phyloP scores from a whole-genome alignment of 2,329 filamentous ascomycete genomes.

The Monilinia vaccinii-corymbosi region DNA sequence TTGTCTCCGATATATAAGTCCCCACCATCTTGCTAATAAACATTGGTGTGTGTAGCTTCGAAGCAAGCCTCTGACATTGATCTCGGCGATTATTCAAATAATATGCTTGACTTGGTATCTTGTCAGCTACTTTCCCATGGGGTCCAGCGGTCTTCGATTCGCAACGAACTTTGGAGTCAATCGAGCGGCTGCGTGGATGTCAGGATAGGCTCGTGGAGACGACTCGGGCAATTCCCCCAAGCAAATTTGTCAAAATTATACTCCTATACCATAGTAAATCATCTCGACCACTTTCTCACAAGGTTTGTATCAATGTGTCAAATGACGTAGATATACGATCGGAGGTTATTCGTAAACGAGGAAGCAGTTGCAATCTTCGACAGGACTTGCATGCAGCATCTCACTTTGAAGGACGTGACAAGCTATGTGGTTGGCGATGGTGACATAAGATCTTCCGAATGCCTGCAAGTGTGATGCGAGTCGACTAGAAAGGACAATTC shows the following conservation, averaged over 20 bases:
- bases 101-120: constrained; percentile 84
- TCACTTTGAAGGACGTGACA: neutral
- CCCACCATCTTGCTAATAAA: constrained; percentile 12
- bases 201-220: constrained; percentile 40
- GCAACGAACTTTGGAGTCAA: constrained; percentile 79
- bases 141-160: constrained; percentile 75
- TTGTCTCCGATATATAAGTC: neutral
- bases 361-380: neutral
- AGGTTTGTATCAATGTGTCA: neutral
- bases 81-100: constrained; percentile 77
- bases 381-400: neutral
- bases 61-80: constrained; percentile 73
- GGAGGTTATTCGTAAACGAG: constrained; percentile 3
- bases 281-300: neutral
- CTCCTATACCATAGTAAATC: neutral
- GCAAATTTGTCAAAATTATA: neutral
- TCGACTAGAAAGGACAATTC: neutral
- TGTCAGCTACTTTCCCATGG: constrained; percentile 97
- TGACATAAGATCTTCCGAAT: constrained; percentile 7
- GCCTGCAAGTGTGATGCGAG: constrained; percentile 3
- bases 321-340: constrained; percentile 1
- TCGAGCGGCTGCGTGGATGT: constrained; percentile 82
- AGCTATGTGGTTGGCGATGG: neutral
- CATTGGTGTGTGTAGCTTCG: constrained; percentile 52
- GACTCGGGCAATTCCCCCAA: neutral